Evolutionary conservation across 1,139 yeast genomes (phyloP), one percentile per base, ranked within the genome.

Genomic region (Kodamaea alishanica): DNA sequence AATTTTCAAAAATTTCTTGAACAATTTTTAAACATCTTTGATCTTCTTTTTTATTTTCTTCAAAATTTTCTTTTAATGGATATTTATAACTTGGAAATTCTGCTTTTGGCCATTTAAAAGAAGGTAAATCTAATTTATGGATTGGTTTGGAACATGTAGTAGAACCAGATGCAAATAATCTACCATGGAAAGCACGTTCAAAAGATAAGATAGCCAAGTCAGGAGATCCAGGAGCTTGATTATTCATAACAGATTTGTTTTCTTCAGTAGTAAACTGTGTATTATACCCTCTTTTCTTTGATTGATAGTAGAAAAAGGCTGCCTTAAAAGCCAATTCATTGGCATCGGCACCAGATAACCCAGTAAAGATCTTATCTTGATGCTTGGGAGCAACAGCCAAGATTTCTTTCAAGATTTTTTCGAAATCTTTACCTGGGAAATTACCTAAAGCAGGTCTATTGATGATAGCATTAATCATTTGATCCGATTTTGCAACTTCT

Each of bases 51-150:
- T 65, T 64, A 68, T 84, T 84, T 51, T 61, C 77, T 33, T 67
- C 77, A 35, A 54, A 75, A 56, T 77, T 58, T 44, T 72, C 66
- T 42, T 75, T 84, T 50, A 84, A 72, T 43, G 94, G 95, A 60
- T 85, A 85, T 63, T 79, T 68, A 65, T 83, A 79, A 34, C 75
- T 56, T 43, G 95, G 95, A 71, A 81, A 85, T 49, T 84, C 79
- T 33, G 94, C 92, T 62, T 81, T 83, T 56, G 95, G 95, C 95
- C 95, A 84, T 52, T 83, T 77, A 68, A 84, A 84, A 10, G 89
- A 77, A 44, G 95, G 95, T 61, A 84, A 77, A 58, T 84, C 95
- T 61, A 84, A 74, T 68, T 84, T 84, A 70, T 85, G 94, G 50
- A 84, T 75, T 47, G 94, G 89, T 70, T 84, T 85, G 38, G 92